These are phyloP conservation scores for Sonneratia alba DNA, from an alignment of 345 rosid genomes.

Conservation along the genomic window DNA sequence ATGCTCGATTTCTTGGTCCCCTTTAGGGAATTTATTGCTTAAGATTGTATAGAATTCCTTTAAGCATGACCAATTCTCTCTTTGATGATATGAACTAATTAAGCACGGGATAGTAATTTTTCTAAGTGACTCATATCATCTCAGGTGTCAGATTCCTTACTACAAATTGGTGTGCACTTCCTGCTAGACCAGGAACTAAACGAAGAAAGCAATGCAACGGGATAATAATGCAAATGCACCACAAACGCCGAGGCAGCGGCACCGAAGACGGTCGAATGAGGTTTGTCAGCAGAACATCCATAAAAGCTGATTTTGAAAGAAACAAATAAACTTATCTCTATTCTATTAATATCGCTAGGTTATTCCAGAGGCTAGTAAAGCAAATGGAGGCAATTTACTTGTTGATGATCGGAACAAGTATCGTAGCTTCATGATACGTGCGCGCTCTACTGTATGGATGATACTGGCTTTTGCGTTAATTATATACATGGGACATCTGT, in stretches of 20 bases:
- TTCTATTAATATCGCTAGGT: conserved; percentile 26
- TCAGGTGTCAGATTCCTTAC: not conserved
- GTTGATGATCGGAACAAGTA: conserved; percentile 77
- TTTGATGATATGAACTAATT: not conserved
- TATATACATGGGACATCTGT: conserved; percentile 96
- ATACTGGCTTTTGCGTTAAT: conserved; percentile 68
- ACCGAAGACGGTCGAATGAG: conserved; percentile 68
- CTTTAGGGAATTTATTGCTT: not conserved
- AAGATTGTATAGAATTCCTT: not conserved
- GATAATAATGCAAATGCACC: conserved; percentile 33
- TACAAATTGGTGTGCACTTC: not conserved
- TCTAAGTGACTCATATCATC: not conserved
- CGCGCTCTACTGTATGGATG: conserved; percentile 87
- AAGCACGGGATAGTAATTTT: not conserved
- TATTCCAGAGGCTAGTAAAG: conserved; percentile 41
- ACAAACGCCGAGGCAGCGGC: conserved; percentile 53
- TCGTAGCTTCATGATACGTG: conserved; percentile 64
- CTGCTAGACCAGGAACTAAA: conserved; percentile 3
- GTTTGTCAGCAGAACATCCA: conserved; percentile 14
- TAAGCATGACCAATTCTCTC: not conserved
- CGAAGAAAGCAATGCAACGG: conserved; percentile 43
- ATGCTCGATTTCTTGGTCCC: not conserved
- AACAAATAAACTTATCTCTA: not conserved
- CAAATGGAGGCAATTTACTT: conserved; percentile 51
- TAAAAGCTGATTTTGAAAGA: conserved; percentile 1